Evolutionary conservation across 768 basidiomycete genomes (phyloP), one percentile per base, ranked within the genome.

Genomic region (Amanita brunnescens): DNA sequence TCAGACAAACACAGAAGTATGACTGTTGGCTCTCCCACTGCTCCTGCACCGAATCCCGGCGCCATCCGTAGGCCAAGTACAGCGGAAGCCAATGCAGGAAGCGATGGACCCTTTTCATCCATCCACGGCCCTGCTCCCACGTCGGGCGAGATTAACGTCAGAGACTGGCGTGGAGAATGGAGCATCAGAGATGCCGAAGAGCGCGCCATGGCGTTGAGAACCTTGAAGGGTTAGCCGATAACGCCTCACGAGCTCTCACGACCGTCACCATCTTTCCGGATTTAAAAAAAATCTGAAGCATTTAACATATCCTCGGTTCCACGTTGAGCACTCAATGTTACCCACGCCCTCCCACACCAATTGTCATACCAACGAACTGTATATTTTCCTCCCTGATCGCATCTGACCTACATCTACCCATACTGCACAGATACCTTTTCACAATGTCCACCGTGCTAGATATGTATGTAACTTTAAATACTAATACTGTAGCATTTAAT

Each of bases 151-250:
- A 23, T 47, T 48, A 66, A 59, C 35, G 62, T 60, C 45, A 57
- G 55, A 14, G 64, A 59, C 29, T 67, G 66, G 66, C 64, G 63
- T 47, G 66, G 66, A 32, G 66, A 67, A 55, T 67, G 66, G 66
- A 67, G 66, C 49, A 56, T 60, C 40, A 58, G 58, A 49, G 63
- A 67, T 51, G 57, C 64, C 55, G 55, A 55, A 16, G 57, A 62
- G 30, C 59, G 61, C 30, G 56, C 59, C 6, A 58, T 55, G 51
- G 57, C 35, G 12, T 23, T 63, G 30, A 44, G 62, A 43, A 55
- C 47, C 34, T 49, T 63, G 50, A 60, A 57, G 35, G 49, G 52
- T 8, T 55, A 56, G 9, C 2, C 13, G 2, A 39, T 6, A 53
- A 29, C 26, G 24, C 16, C 9, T 8, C 16, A 3, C 13, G 10